Base-by-base conservation (phyloP, 1,284 basidiomycete genomes). In the Heterobasidion annosum region DNA sequence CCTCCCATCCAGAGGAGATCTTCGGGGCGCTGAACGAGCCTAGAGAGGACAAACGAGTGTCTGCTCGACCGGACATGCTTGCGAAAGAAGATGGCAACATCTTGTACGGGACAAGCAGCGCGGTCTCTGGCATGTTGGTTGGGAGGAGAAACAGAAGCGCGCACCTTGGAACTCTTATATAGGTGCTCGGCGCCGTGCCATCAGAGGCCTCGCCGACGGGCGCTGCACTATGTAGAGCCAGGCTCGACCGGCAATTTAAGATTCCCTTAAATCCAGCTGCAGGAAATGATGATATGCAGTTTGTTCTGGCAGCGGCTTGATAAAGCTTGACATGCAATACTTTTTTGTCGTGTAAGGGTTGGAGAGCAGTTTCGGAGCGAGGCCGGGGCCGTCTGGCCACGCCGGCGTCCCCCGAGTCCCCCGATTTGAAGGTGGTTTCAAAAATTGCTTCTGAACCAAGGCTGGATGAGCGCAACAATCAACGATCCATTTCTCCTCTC, bases 401-500 rank as follows among this genome's bases (percentile, higher is more conserved):
- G 25, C 25, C 25, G 25, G 25, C 25, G 25, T 25, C 25, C 25
- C 25, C 25, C 25, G 25, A 5, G 25, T 25, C 25, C 25, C 25
- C 25, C 25, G 25, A 25, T 25, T 25, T 25, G 25, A 25, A 25
- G 25, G 25, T 25, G 13, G 42, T 18, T 37, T 34, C 19, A 47
- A 52, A 52, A 52, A 25, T 46, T 52, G 37, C 43, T 52, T 35
- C 37, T 40, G 33, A 13, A 47, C 45, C 10, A 47, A 16, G 45
- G 18, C 12, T 16, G 12, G 34, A 78, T 78, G 74, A 70, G 66
- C 65, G 69, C 76, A 54, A 71, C 67, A 57, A 71, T 85, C 62
- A 71, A 72, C 61, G 83, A 86, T 57, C 82, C 83, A 16, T 85
- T 81, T 61, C 66, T 78, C 53, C 74, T 86, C 37, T 73, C 79